phyloP scores from a whole-genome alignment of 2,329 filamentous ascomycete species.

The Botrytis deweyae region DNA sequence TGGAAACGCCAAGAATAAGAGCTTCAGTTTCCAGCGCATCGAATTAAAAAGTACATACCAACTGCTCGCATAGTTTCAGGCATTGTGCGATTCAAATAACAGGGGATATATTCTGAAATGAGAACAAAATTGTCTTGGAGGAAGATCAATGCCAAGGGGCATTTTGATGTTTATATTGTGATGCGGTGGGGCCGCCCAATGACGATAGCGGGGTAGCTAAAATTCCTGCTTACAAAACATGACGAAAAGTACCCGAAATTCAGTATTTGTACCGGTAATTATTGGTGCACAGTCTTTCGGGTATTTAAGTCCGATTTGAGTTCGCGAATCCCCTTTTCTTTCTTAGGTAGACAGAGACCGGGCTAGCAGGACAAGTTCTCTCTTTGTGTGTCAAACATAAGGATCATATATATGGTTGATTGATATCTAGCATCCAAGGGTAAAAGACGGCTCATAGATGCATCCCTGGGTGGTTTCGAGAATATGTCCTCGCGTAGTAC shows the following conservation, averaged over 20 bases:
- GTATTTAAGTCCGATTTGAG: background rate
- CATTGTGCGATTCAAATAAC: slow-evolving; percentile 25
- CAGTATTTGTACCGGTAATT: background rate
- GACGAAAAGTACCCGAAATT: slow-evolving; percentile 1
- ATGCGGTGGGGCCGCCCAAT: slow-evolving; percentile 16
- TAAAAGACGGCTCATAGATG: background rate
- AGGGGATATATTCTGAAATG: background rate
- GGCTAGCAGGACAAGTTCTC: background rate
- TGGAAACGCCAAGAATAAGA: background rate
- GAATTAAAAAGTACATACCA: slow-evolving; percentile 26
- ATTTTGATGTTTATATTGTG: background rate
- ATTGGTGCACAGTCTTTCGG: background rate
- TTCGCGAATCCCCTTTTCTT: background rate
- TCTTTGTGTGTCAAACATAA: background rate
- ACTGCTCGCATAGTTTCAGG: slow-evolving; percentile 36
- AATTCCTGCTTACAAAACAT: slow-evolving; percentile 20
- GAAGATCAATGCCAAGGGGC: background rate
- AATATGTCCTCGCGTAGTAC: background rate
- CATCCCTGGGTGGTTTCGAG: background rate
- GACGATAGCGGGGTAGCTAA: slow-evolving; percentile 26
- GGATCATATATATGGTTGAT: background rate
- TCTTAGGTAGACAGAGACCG: background rate
- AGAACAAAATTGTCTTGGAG: background rate
- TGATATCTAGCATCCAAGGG: background rate
- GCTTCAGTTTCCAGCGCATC: background rate